These are phyloP conservation scores for Podospora comata DNA, from an alignment of 495 filamentous ascomycete species.

Conservation along the genomic window DNA sequence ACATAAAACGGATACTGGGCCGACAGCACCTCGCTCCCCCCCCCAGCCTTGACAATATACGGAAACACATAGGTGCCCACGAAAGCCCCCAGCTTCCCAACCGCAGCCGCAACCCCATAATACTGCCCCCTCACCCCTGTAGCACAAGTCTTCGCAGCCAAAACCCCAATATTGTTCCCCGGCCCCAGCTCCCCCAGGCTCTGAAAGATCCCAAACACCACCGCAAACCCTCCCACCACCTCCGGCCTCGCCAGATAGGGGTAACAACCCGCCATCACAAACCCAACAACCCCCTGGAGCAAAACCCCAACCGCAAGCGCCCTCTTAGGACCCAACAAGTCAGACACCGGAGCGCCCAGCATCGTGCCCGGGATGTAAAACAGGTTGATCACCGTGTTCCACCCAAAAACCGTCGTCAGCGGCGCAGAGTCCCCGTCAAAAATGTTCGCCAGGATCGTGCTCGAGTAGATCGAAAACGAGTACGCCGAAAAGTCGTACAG, in stretches of 20 bases:
- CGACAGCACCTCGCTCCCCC: constrained; percentile 41
- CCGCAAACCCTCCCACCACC: constrained; percentile 72
- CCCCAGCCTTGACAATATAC: constrained; percentile 65
- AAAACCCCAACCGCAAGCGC: constrained; percentile 65
- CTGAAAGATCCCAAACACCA: constrained; percentile 76
- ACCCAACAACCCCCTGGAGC: constrained; percentile 73
- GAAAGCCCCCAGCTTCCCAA: constrained; percentile 86
- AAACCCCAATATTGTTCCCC: constrained; percentile 85
- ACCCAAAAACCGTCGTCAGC: constrained; percentile 75
- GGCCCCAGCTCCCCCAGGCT: constrained; percentile 82
- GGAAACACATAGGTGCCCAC: constrained; percentile 84
- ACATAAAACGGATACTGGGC: constrained; percentile 85
- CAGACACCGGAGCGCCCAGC: constrained; percentile 68
- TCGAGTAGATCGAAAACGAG: constrained; percentile 75
- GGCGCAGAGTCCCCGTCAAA: constrained; percentile 48
- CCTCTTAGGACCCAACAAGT: constrained; percentile 71
- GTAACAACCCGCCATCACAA: constrained; percentile 82
- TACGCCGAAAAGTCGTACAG: constrained; percentile 85
- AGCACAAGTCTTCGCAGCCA: constrained; percentile 82
- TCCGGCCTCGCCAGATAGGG: constrained; percentile 54
- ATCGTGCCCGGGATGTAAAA: constrained; percentile 85
- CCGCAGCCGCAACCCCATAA: constrained; percentile 82
- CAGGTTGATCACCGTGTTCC: constrained; percentile 78
- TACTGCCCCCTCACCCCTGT: constrained; percentile 87
- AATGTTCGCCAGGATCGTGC: constrained; percentile 65